Conservation (phyloP, 2,329 filamentous ascomycete species). For the Sphaerostilbella broomeana region DNA sequence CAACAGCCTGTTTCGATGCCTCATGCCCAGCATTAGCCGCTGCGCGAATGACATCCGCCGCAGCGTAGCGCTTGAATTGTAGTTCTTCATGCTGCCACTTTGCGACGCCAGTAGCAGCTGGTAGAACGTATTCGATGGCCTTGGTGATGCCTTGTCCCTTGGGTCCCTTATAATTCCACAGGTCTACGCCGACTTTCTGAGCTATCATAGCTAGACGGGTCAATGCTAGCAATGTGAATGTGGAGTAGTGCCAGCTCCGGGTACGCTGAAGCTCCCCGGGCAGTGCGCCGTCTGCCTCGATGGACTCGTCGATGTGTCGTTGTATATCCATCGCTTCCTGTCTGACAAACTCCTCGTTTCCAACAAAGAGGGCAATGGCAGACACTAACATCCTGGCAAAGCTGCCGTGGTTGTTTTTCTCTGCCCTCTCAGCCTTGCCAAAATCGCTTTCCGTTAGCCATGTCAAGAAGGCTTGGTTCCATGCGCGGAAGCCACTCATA, state of each 20-base stretch:
- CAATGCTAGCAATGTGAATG: slow-evolving; percentile 6
- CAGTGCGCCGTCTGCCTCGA: slow-evolving; percentile 4
- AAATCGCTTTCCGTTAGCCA: slow-evolving; percentile 11
- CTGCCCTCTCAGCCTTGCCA: slow-evolving; percentile 3
- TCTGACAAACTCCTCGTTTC: slow-evolving; percentile 1
- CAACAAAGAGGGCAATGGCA: slow-evolving; percentile 9
- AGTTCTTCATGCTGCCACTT: slow-evolving; percentile 1
- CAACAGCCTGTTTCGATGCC: not conserved
- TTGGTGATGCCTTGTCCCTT: slow-evolving; percentile 5
- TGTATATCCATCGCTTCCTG: not conserved
- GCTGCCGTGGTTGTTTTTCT: slow-evolving; percentile 10
- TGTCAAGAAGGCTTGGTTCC: slow-evolving; percentile 5
- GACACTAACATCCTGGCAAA: slow-evolving; percentile 7
- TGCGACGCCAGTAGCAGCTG: slow-evolving; percentile 2
- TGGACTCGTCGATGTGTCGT: slow-evolving; percentile 1
- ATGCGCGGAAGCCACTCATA: slow-evolving; percentile 2
- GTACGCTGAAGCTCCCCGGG: slow-evolving; percentile 8
- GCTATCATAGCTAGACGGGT: slow-evolving; percentile 10
- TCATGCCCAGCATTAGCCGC: slow-evolving; percentile 8
- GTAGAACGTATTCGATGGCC: slow-evolving; percentile 8
- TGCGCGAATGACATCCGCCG: slow-evolving; percentile 8
- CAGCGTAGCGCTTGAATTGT: slow-evolving; percentile 3
- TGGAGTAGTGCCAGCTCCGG: slow-evolving; percentile 11
- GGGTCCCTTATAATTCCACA: slow-evolving; percentile 7
- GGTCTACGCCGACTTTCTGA: slow-evolving; percentile 3